phyloP scores from a whole-genome alignment of 257 asterid genomes.

The Rubia yunnanensis region DNA sequence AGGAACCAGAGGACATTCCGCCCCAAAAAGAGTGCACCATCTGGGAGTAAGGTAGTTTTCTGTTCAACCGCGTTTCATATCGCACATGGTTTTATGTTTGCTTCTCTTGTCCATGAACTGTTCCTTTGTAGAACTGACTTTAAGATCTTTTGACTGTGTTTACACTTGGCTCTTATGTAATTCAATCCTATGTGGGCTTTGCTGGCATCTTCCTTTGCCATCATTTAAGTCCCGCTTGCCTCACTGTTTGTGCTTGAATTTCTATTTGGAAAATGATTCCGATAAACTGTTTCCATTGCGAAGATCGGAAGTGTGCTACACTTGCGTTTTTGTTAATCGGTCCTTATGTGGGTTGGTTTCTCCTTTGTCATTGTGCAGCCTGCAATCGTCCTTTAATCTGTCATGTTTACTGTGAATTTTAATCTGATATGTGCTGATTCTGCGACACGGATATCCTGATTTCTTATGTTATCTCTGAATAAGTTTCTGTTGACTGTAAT shows the following conservation, averaged over 20 bases:
- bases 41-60: conserved; percentile 80
- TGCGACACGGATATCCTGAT: neutral
- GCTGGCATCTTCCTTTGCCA: neutral
- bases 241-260: conserved; percentile 4
- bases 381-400: neutral
- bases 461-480: neutral
- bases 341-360: neutral
- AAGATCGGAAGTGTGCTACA: neutral
- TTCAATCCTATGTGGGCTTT: neutral
- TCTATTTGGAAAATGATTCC: neutral
- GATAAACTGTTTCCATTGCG: neutral
- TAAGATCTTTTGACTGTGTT: neutral
- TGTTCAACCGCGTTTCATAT: conserved; percentile 6
- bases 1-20: conserved; percentile 95
- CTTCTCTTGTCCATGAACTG: neutral
- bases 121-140: neutral
- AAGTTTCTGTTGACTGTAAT: neutral
- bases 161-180: neutral
- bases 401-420: neutral
- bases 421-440: neutral
- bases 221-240: neutral
- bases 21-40: conserved; percentile 91
- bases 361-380: neutral
- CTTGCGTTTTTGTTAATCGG: neutral
- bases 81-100: neutral